These are phyloP conservation scores for Puccinellia tenuiflora DNA, from an alignment of 176 grass and related monocot genomes.

Conservation along the genomic window DNA sequence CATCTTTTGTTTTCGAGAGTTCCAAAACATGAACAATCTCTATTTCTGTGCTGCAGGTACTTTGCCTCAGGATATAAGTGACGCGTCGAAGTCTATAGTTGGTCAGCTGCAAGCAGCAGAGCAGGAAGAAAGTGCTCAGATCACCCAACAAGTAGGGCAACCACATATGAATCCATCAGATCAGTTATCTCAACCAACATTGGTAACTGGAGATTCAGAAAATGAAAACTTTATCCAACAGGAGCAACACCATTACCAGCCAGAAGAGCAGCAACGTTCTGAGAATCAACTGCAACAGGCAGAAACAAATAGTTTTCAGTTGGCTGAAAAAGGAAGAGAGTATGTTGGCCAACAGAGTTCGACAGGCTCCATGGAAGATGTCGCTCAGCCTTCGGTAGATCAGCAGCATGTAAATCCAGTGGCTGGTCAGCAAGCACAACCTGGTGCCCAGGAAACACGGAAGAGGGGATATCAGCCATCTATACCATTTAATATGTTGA, in stretches of 20 bases:
- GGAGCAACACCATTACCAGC: slow-evolving; percentile 4
- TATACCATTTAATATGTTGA: slow-evolving; percentile 97
- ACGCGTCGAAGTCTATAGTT: slow-evolving; percentile 28
- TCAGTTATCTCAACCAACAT: slow-evolving; percentile 25
- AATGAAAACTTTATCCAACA: slow-evolving; percentile 1
- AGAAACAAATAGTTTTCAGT: slow-evolving; percentile 42
- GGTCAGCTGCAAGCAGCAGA: slow-evolving; percentile 14
- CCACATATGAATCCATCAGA: slow-evolving; percentile 21
- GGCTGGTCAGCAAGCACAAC: slow-evolving; percentile 46
- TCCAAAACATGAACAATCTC: slow-evolving; percentile 17
- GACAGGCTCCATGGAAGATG: slow-evolving; percentile 30
- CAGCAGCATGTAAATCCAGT: slow-evolving; percentile 28
- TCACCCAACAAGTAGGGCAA: slow-evolving; percentile 24
- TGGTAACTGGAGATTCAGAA: slow-evolving; percentile 32
- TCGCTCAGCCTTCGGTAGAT: slow-evolving; percentile 18
- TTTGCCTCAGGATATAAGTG: slow-evolving; percentile 23
- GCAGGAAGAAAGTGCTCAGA: slow-evolving; percentile 27
- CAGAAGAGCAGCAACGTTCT: slow-evolving; percentile 3
- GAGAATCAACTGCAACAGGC: slow-evolving; percentile 30
- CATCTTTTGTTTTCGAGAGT: background rate
- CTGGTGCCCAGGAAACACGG: slow-evolving; percentile 48
- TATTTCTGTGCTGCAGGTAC: slow-evolving; percentile 1
- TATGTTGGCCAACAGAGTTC: slow-evolving; percentile 27
- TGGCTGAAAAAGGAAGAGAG: slow-evolving; percentile 36
- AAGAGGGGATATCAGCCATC: slow-evolving; percentile 51